Base-by-base conservation (phyloP, 192 early-diverging fungal species). In the Kappamyces sp. region DNA sequence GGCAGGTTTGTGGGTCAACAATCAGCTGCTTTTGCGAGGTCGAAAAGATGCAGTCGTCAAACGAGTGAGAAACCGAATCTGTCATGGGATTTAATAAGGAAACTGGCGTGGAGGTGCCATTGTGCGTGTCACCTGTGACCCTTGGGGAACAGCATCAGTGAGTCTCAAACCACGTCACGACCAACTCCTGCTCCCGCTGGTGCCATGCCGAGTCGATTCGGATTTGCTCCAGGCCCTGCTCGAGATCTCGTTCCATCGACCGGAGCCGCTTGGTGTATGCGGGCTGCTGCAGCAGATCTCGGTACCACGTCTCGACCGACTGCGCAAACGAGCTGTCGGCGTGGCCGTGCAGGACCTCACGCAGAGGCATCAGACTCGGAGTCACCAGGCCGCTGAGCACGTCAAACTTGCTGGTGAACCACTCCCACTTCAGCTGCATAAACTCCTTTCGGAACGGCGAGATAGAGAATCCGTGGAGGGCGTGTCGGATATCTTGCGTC, bases 201-300 rank as follows among this genome's bases (percentile, higher is more conserved):
- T 35, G n/a, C 60, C 60, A 61, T n/a, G 12, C 11, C 2, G 48
- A 49, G 5, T 57, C 38, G 29, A 38, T 66, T 8, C 41, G 30
- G 22, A 67, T 35, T 9, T 9, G 11, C 50, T 68, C 66, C 39
- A 65, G 35, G 30, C 11, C 15, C 57, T 68, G 66, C 6, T 58
- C 43, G 22, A 66, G 29, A 30, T 41, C 14, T 5, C 66, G 57
- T 14, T 31, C 29, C 12, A 66, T 30, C 12, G 34, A 8, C 29
- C 4, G 39, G 1, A 55, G 38, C 15, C 57, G 53, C 22, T 49
- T 66, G 33, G 15, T 14, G 15, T 61, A 47, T 9, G 37, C 3
- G 6, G 7, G 15, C 37, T 38, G 15, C 37, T 0, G 50, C 63
- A 37, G 46, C 55, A 48, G 62, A 34, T 22, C 62, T 60, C 31